Evolutionary conservation across 2,329 filamentous ascomycete species (phyloP), one percentile per base, ranked within the genome.

Genomic region (Cladophialophora exuberans): DNA sequence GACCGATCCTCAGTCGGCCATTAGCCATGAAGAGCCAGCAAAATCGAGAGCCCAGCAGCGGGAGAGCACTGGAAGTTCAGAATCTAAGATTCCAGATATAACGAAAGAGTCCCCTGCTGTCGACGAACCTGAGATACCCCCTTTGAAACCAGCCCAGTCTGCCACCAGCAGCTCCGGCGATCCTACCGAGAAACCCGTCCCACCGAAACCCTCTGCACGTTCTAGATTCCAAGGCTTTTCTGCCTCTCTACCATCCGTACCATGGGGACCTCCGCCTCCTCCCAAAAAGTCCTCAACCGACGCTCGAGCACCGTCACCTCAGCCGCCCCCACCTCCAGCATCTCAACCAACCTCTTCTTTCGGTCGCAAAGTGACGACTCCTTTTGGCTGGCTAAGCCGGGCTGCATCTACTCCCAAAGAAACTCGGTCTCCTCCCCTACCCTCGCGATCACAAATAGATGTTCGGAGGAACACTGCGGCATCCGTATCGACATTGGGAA

Each of bases 321-420:
- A 67, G 70, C 35, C 61, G 11, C 59, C 62, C 22, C 44, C 43
- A 25, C 39, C 72, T 28, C 66, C 74, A n/a, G 61, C 66, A 69
- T 30, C 62, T 6, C 59, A 61, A 15, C 48, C 54, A 15, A 42
- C 58, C n/a, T 69, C 74, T 9, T 36, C 73, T 35, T 69, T 74
- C 15, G 65, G 76, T 62, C 81, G 90, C 67, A 96, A 94, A 70
- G 82, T 95, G 52, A 92, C 89, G 6, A 90, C 89, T 63, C 90
- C 88, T n/a, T 95, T 96, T 65, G 84, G 89, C 33, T 64, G 62
- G 62, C 30, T 64, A 7, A 63, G 58, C 50, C 56, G 62, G 43
- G 59, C 59, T 18, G 54, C 61, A 93, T 73, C 71, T 23, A 71
- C 72, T 9, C 79, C 80, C 30, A 82, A 80, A 68, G 83, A 81